Base-by-base conservation (phyloP, 2,329 filamentous ascomycete genomes). In the Capronia epimyces region DNA sequence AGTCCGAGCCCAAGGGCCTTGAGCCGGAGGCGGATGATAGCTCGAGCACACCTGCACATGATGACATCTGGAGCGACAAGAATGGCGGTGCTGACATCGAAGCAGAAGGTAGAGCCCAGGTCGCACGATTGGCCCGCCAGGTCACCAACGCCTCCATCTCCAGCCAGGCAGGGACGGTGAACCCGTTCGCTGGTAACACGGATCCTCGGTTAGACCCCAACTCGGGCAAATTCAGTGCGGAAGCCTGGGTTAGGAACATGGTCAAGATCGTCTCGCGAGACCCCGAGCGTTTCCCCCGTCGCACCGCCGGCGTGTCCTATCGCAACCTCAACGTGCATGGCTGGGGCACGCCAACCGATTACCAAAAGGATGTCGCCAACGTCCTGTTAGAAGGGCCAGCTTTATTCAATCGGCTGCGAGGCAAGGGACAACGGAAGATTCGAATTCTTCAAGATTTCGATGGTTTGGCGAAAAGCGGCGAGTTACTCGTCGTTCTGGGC, bases 261-360 rank as follows among this genome's bases (percentile, higher is more conserved):
- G 77, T 79, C 57, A 79, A 81, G 63, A 70, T 96, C 63, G 82
- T 85, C 63, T 88, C 82, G 42, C 82, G 91, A 70, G 80, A 93
- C 64, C 83, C 85, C 72, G 41, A 36, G 20, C 8, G 20, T 12
- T 51, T 51, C 27, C n/a, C n/a, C n/a, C n/a, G n/a, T n/a, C 47
- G 47, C 12, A 8, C 15, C 5, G 29, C 36, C 3, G 53, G 53
- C 18, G 6, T 56, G 15, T 43, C 18, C 24, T 75, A 75, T 54
- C 66, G 66, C 27, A 66, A 73, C 20, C 60, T 76, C 15, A 69
- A 66, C 46, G 73, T 69, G 3, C 72, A 67, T 47, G 73, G 73
- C 0, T 70, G 69, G 53, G 65, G 72, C 21, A 64, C 65, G 1
- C 64, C 69, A 4, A 69, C 71, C 1, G 67, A 76, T 55, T 73